Percentiles rank a stretch among this genome's conserved stretches.
These are phyloP conservation scores for Colletotrichum limetticola DNA, from an alignment of 2,329 filamentous ascomycete genomes.

Conservation along the genomic window DNA sequence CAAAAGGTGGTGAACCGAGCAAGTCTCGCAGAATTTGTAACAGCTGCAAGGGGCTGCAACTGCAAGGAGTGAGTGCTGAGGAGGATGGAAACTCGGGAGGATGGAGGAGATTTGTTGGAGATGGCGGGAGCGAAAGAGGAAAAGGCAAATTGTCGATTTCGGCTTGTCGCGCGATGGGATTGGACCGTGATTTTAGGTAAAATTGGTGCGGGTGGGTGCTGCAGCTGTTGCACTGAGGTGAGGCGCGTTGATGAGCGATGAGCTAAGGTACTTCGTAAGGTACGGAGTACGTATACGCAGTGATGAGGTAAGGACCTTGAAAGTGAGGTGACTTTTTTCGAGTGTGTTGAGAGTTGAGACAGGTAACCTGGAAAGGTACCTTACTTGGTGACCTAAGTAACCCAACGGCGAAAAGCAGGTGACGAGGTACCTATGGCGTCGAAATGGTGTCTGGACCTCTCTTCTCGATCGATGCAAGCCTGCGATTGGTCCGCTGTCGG, in stretches of 20 bases:
- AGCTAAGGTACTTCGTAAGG: no score
- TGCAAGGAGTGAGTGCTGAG: neutral
- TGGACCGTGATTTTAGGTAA: constrained; percentile 34
- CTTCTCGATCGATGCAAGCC: neutral
- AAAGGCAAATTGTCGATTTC: constrained; percentile 30
- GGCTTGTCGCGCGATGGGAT: constrained; percentile 28
- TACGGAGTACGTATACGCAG: no score
- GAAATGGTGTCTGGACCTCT: constrained; percentile 16
- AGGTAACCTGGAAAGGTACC: no score
- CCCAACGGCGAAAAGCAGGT: neutral
- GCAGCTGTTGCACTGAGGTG: neutral
- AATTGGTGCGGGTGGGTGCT: constrained; percentile 24
- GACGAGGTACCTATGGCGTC: neutral
- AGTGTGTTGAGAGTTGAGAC: neutral
- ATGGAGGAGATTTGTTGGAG: neutral
- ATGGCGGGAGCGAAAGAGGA: constrained; percentile 7
- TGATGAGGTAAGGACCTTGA: neutral
- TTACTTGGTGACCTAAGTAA: neutral
- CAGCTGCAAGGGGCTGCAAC: constrained; percentile 22
- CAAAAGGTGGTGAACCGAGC: constrained; percentile 22
- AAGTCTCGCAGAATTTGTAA: constrained; percentile 18
- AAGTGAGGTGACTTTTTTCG: constrained; percentile 1
- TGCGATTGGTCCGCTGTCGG: constrained; percentile 19
- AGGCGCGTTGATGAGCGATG: no score
- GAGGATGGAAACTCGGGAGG: neutral